phyloP scores from a whole-genome alignment of 768 basidiomycete genomes.

The Suillus alpinus region DNA sequence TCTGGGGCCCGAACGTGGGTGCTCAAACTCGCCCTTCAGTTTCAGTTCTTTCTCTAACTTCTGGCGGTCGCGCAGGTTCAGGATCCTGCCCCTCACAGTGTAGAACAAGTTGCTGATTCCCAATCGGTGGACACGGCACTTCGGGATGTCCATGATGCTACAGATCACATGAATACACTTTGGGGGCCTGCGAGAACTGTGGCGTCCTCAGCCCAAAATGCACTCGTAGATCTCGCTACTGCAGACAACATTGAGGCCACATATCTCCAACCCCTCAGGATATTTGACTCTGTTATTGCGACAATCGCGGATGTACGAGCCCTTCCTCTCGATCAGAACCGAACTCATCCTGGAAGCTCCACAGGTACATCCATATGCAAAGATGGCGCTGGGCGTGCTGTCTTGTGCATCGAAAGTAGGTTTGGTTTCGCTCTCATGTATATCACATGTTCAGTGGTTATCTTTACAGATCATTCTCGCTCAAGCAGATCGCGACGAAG shows the following conservation, averaged over 20 bases:
- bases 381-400: slow-evolving; percentile 3
- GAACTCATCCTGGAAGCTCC: not conserved
- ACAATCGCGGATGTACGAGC: not conserved
- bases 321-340: not conserved
- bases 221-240: too few relatives aligned
- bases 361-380: slow-evolving; percentile 7
- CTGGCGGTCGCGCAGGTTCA: not conserved
- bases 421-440: not conserved
- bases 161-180: not conserved
- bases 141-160: not conserved
- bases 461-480: not conserved
- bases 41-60: not conserved
- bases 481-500: slow-evolving; percentile 1
- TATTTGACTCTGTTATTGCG: not conserved
- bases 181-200: not conserved
- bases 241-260: not conserved
- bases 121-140: not conserved
- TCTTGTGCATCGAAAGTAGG: slow-evolving; percentile 3
- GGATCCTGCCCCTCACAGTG: not conserved
- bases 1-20: too few relatives aligned
- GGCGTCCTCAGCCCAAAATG: not conserved
- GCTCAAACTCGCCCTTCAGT: not conserved
- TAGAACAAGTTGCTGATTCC: not conserved
- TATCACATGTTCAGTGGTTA: not conserved
- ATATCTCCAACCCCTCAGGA: slow-evolving; percentile 6